Evolutionary conservation across 1,139 yeast species (phyloP).

Genomic region (Blastobotrys arbuscula): DNA sequence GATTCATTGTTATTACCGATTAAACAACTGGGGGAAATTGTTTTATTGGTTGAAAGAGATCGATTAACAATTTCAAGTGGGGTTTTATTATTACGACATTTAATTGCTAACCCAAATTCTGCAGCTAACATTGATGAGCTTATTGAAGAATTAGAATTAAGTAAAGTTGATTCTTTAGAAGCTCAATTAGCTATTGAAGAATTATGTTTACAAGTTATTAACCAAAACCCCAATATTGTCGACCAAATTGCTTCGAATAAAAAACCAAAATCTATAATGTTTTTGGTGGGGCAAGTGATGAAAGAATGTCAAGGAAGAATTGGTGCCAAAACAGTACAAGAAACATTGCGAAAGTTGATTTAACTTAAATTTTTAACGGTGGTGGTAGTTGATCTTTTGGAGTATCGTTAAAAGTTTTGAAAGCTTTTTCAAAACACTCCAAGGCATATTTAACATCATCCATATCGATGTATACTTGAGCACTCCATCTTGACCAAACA

Average conservation of each 20-base stretch:
- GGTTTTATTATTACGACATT: conserved; percentile 53
- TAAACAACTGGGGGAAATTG: conserved; percentile 40
- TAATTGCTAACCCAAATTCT: conserved; percentile 42
- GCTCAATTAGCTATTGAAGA: conserved; percentile 44
- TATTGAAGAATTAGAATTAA: conserved; percentile 53
- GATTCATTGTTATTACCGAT: conserved; percentile 29
- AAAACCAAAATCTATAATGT: conserved; percentile 59
- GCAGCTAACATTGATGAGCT: conserved; percentile 39
- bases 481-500: conserved; percentile 49
- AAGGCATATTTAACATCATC: conserved; percentile 48
- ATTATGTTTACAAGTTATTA: conserved; percentile 51
- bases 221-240: conserved; percentile 51
- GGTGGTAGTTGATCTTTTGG: conserved; percentile 9
- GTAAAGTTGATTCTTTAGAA: conserved; percentile 29
- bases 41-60: conserved; percentile 37
- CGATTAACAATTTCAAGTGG: conserved; percentile 55
- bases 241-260: conserved; percentile 53
- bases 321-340: conserved; percentile 22
- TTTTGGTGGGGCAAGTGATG: conserved; percentile 82
- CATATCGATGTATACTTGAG: conserved; percentile 54
- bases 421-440: conserved; percentile 29
- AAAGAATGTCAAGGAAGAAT: conserved; percentile 56
- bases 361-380: neutral
- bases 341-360: conserved; percentile 2
- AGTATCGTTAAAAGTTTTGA: conserved; percentile 12